A percentile compares a stretch with the other conserved stretches of the same genome.
These are phyloP conservation scores for Vanilla planifolia DNA, from an alignment of 106 monocot species.

Conservation along the genomic window DNA sequence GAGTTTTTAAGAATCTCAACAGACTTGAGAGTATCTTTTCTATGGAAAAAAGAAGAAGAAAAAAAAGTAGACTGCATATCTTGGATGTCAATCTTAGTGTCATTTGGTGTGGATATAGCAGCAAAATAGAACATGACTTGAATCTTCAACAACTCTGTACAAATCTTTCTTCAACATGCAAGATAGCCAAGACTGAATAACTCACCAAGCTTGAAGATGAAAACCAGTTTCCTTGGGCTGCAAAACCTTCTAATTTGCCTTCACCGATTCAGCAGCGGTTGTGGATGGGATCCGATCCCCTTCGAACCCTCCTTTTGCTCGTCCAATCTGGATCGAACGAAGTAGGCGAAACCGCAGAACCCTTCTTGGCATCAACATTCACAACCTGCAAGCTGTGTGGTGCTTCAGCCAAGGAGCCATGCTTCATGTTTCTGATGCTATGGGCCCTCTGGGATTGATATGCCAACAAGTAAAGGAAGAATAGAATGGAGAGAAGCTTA, in stretches of 20 bases:
- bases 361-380: slow-evolving; percentile 13
- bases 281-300: slow-evolving; percentile 84
- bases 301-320: slow-evolving; percentile 65
- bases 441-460: slow-evolving; percentile 15
- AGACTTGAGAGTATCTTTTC: no score
- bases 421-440: slow-evolving; percentile 22
- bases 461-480: slow-evolving; percentile 22
- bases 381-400: slow-evolving; percentile 7
- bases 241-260: slow-evolving; percentile 11
- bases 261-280: slow-evolving; percentile 42
- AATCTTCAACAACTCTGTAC: slow-evolving; percentile 34
- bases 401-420: slow-evolving; percentile 8
- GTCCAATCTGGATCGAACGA: slow-evolving; percentile 33
- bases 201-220: slow-evolving; percentile 4
- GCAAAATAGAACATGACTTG: not conserved
- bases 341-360: slow-evolving; percentile 20
- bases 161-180: slow-evolving; percentile 22
- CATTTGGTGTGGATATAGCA: not conserved
- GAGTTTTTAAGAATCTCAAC: no score
- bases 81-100: no score
- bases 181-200: not conserved
- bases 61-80: no score
- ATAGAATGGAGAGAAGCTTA: slow-evolving; percentile 15
- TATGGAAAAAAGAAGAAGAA: no score
- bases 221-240: slow-evolving; percentile 5